phyloP scores from a whole-genome alignment of 345 rosid species.

The Anacardium occidentale region DNA sequence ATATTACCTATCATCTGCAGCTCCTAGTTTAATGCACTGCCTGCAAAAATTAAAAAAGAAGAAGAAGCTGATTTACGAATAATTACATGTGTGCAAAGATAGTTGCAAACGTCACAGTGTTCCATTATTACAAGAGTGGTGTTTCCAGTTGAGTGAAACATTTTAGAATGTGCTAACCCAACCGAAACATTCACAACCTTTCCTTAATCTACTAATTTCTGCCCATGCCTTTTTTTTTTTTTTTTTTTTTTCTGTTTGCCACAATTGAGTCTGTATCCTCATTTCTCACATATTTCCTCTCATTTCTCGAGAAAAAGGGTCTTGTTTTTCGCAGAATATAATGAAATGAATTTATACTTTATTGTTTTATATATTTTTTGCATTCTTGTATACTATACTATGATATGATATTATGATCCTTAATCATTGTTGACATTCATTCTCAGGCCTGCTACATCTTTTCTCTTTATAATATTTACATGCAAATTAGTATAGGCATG shows the following conservation, averaged over 20 bases:
- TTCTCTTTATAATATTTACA: too few relatives aligned
- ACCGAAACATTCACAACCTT: slow-evolving; percentile 29
- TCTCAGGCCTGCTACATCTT: too few relatives aligned
- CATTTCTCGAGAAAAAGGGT: slow-evolving; percentile 16
- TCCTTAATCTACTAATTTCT: slow-evolving; percentile 18
- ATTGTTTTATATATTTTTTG: neutral
- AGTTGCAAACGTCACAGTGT: neutral
- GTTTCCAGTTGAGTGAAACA: slow-evolving; percentile 14
- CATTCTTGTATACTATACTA: too few relatives aligned
- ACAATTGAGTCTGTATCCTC: neutral
- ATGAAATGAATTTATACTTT: neutral
- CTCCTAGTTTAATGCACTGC: slow-evolving; percentile 15
- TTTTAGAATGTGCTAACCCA: slow-evolving; percentile 14
- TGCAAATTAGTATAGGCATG: too few relatives aligned
- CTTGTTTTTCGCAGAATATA: neutral
- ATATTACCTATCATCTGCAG: slow-evolving; percentile 25
- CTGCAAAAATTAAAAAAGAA: too few relatives aligned
- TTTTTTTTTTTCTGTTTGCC: slow-evolving; percentile 19
- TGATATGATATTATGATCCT: too few relatives aligned
- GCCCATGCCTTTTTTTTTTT: slow-evolving; percentile 1
- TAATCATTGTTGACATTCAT: too few relatives aligned
- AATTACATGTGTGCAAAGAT: neutral
- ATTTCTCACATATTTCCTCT: neutral
- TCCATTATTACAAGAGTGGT: neutral
- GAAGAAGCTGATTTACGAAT: neutral